These are phyloP conservation scores for Tolypocladium paradoxum DNA, from an alignment of 2,329 filamentous ascomycete genomes.

Conservation along the genomic window DNA sequence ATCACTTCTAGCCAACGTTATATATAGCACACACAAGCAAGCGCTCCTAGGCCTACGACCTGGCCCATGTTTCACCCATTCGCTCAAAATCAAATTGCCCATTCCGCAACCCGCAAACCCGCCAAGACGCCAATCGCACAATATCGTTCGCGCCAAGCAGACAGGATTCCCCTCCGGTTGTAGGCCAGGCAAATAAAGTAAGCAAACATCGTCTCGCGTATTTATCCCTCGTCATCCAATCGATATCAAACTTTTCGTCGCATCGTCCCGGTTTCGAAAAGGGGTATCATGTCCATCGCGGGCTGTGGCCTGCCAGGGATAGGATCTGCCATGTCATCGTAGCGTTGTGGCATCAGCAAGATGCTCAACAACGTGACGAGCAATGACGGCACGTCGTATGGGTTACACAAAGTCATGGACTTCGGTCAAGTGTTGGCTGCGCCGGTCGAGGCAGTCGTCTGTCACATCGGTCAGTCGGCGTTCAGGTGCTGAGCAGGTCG, in stretches of 20 bases:
- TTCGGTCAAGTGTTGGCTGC: neutral
- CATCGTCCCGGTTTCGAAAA: neutral
- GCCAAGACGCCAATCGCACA: neutral
- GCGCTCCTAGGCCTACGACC: neutral
- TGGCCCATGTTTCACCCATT: neutral
- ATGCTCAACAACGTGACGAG: neutral
- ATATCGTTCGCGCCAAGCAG: neutral
- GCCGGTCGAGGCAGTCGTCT: neutral
- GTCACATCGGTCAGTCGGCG: neutral
- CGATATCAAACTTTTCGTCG: neutral
- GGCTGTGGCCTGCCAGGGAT: neutral
- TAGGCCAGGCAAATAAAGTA: neutral
- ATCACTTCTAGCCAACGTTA: no score
- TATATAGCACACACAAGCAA: neutral
- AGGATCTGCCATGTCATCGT: neutral
- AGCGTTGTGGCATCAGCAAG: neutral
- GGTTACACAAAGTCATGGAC: neutral
- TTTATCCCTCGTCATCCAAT: neutral
- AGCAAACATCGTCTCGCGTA: neutral
- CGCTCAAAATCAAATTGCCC: neutral
- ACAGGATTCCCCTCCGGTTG: neutral
- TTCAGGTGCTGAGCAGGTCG: constrained; percentile 42
- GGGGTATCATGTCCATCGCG: constrained; percentile 1
- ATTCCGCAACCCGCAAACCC: neutral
- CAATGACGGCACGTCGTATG: neutral